Base-by-base conservation (phyloP, 2,329 filamentous ascomycete genomes). In the Anthostomella pinea region DNA sequence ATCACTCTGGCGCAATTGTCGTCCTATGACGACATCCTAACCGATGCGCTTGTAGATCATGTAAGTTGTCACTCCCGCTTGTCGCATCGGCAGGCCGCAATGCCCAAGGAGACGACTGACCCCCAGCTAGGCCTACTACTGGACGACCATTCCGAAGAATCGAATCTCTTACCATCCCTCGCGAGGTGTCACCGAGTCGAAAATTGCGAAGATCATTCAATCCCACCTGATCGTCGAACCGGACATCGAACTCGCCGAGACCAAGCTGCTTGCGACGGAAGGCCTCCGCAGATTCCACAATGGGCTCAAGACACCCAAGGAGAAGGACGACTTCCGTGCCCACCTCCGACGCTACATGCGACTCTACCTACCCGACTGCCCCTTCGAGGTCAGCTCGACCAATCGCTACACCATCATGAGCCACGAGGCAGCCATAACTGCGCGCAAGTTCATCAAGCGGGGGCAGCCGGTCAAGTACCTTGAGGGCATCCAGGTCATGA, bases 91-190 rank as follows among this genome's bases (percentile, higher is more conserved):
- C 8, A 35, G 15, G 25, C 22, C 38, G 28, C 13, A 25, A 14
- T 20, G 19, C 43, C 29, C 31, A 32, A 33, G 33, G 35, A 36
- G 35, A 24, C 24, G 34, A 45, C 51, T 60, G 42, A 57, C 43
- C 22, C 16, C 24, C 21, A 24, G 45, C 42, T 51, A 96, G 91
- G 84, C 88, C 8, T 96, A 87, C 65, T 98, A 93, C 70, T 97
- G 93, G 91, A 91, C 91, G 5, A 86, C 79, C 4, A 95, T 96
- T 41, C 90, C 91, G 48, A 98, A 98, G 66, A 95, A 97, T 56
- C 83, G 86, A 43, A 81, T 80, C 38, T 87, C 87, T 37, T 97
- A 95, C 63, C 85, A 87, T 53, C 77, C 88, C 1, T 88, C 85
- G 6, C 83, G 93, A 45, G 87, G 87, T 25, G 72, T 97, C 33